Conservation (phyloP, 345 rosid genomes). For the Euphorbia tirucalli region DNA sequence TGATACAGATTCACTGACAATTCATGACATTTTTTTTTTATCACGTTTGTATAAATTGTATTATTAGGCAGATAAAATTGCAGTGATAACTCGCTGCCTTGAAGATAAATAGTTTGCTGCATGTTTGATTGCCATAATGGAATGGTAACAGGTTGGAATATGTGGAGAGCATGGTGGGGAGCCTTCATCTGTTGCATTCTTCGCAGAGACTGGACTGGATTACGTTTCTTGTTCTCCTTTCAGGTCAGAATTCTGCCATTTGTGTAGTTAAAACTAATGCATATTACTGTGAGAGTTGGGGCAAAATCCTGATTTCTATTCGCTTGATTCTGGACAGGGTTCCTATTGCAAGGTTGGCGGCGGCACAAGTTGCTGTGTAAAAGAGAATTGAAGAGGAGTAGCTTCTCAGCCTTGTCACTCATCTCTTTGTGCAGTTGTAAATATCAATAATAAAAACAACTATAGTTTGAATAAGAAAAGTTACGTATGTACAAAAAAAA, state of each 20-base stretch:
- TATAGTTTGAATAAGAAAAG: slow-evolving; percentile 3
- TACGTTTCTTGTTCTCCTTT: slow-evolving; percentile 97
- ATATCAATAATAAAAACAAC: not conserved
- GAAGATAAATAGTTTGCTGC: not conserved
- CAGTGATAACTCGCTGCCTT: too few relatives aligned
- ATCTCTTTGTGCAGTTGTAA: slow-evolving; percentile 1
- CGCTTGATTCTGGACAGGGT: slow-evolving; percentile 43
- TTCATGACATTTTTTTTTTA: slow-evolving; percentile 1
- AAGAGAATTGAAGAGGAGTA: slow-evolving; percentile 13
- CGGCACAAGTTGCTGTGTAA: slow-evolving; percentile 74
- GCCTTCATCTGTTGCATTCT: slow-evolving; percentile 88
- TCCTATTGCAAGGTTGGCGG: slow-evolving; percentile 93
- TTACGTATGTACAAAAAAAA: not conserved
- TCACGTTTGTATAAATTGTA: not conserved
- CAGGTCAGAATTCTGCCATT: slow-evolving; percentile 42
- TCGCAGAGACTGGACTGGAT: slow-evolving; percentile 83
- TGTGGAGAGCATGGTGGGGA: slow-evolving; percentile 99
- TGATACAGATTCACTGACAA: not conserved
- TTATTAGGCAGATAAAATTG: not conserved
- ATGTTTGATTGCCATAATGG: not conserved
- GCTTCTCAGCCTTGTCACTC: not conserved
- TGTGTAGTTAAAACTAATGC: not conserved
- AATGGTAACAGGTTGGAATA: slow-evolving; percentile 58
- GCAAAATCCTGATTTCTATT: not conserved
- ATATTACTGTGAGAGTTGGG: not conserved